Evolutionary conservation across 2,329 filamentous ascomycete species (phyloP), one percentile per base, ranked within the genome.

Genomic region (Alternaria tenuissima): DNA sequence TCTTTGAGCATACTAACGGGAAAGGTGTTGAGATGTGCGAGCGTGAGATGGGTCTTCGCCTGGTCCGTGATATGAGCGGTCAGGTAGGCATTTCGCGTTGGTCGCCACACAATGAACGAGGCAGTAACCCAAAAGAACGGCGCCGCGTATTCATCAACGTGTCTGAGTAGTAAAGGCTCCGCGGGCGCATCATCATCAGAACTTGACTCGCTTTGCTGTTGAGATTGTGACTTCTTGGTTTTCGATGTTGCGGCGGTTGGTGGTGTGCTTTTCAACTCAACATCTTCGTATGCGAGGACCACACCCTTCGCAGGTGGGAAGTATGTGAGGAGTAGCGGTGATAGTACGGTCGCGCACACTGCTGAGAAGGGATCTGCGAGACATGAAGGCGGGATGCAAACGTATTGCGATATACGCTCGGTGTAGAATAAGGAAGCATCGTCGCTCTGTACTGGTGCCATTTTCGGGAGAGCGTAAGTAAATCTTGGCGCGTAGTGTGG

Each of bases 11-110:
- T 91, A 43, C 90, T 92, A 1, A 94, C 92, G 68, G 95, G 96
- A 84, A 98, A 98, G 66, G 93, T 88, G 77, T 94, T 94, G 80
- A 93, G 94, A 77, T 93, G 95, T 11, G 96, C 88, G 3, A 97
- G 86, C 20, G 94, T 94, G 7, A 99, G 85, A 74, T 97, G 93
- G 7, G 92, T 93, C 69, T 95, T 92, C 48, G 91, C 94, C 75
- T 96, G 92, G 30, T 97, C 83, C 71, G 94, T 95, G 57, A 97
- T 86, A 67, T 86, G 89, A 11, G 93, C 95, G 67, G 94, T 89
- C 74, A 98, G 86, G 79, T 86, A 88, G 8, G 89, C 87, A 36
- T 92, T 91, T 46, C 87, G 86, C 54, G 85, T 83, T 0, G 95
- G 94, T 32, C 90, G 86, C 76, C 97, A 96, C 18, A 98, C 81